Evolutionary conservation across 768 basidiomycete genomes (phyloP), one percentile per base, ranked within the genome.

Genomic region (Hortiboletus campestris): DNA sequence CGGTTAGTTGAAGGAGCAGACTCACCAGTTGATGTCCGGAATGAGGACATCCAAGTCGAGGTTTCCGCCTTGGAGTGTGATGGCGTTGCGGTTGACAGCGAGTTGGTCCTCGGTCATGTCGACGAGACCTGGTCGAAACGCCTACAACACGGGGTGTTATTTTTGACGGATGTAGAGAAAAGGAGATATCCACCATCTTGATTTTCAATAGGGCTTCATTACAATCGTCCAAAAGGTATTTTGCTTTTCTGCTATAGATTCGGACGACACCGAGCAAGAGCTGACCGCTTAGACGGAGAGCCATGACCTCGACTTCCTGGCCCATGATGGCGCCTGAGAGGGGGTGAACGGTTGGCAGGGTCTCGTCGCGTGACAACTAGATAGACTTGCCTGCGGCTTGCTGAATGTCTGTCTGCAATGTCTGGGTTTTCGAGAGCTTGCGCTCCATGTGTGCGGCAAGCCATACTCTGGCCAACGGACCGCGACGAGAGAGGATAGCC

Each of bases 391-490:
- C 91, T 63, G 96, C 93, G 51, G 91, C 90, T 69, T 98, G 85
- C 61, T 89, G 93, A 50, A 99, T 97, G 72, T 97, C 92, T 1
- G 95, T 95, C 67, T 94, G 91, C 2, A 97, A 76, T 1, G 96
- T 94, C 71, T 96, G 93, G 28, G 88, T 86, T 74, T 98, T 99
- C 63, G 91, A 94, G 66, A 99, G 85, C 77, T 98, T 98, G 67
- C 93, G 85, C 74, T 98, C 94, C 86, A 96, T 94, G 80, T 98
- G 96, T 2, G 97, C 96, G 40, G 96, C 95, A 51, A 99, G 88
- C 97, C 97, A 99, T 78, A 99, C 94, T 76, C 88, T 92, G 35
- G 94, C 96, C 38, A 99, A 79, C 4, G 96, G 92, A 42, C 96
- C 95, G 53, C 93, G 88, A 64, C 94, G 88, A 44, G 93, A 92